phyloP scores from a whole-genome alignment of 768 basidiomycete genomes.

The Lyophyllum decastes region DNA sequence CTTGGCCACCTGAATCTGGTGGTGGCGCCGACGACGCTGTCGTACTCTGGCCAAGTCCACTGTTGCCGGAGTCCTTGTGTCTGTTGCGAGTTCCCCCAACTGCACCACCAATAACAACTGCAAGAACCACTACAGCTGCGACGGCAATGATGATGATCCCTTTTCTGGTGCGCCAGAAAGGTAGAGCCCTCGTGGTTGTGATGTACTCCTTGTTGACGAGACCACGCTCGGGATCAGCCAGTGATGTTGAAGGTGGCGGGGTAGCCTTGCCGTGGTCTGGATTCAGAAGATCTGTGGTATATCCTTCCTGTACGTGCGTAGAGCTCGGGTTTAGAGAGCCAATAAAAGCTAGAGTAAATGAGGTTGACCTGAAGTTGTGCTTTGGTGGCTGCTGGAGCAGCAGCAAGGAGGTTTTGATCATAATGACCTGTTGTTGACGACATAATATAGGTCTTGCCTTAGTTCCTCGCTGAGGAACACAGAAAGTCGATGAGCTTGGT shows the following conservation, averaged over 20 bases:
- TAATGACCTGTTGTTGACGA: slow-evolving; percentile 25
- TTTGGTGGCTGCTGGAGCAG: slow-evolving; percentile 37
- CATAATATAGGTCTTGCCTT: slow-evolving; percentile 15
- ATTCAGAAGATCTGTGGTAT: slow-evolving; percentile 48
- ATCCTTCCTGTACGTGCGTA: slow-evolving; percentile 44
- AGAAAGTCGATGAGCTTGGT: slow-evolving; percentile 1
- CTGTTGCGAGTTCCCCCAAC: slow-evolving; percentile 46
- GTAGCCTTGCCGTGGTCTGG: slow-evolving; percentile 16
- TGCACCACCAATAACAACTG: slow-evolving; percentile 56
- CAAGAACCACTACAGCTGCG: slow-evolving; percentile 43
- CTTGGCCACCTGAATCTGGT: not conserved
- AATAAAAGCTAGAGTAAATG: too few relatives aligned
- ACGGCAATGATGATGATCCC: slow-evolving; percentile 42
- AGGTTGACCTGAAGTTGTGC: slow-evolving; percentile 37
- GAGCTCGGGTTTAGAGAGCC: not conserved
- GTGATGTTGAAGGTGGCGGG: slow-evolving; percentile 17
- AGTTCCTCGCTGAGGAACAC: slow-evolving; percentile 18
- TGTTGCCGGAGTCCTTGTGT: not conserved
- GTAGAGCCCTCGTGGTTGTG: slow-evolving; percentile 18
- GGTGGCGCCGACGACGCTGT: too few relatives aligned
- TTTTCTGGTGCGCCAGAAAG: slow-evolving; percentile 53
- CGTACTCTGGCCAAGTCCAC: too few relatives aligned
- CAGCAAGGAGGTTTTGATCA: slow-evolving; percentile 37
- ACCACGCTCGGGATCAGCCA: slow-evolving; percentile 21
- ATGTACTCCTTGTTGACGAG: slow-evolving; percentile 22